These are phyloP conservation scores for Colletotrichum melonis DNA, from an alignment of 2,329 filamentous ascomycete species.

Conservation along the genomic window DNA sequence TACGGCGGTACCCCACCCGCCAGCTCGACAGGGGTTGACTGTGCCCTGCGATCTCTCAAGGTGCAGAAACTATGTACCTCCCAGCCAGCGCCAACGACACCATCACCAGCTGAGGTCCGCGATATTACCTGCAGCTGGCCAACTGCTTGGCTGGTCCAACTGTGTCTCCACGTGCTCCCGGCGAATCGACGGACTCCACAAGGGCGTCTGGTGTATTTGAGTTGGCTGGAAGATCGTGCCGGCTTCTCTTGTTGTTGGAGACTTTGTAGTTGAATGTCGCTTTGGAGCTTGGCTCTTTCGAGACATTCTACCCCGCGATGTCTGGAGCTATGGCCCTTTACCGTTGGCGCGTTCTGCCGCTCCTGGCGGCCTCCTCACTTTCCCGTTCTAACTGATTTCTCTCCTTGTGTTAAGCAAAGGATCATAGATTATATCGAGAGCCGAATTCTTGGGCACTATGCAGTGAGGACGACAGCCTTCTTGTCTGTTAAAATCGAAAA, in stretches of 20 bases:
- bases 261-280: background rate
- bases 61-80: background rate
- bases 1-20: background rate
- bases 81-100: background rate
- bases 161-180: slow-evolving; percentile 1
- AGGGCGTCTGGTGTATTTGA: background rate
- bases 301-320: background rate
- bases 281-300: background rate
- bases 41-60: background rate
- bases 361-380: background rate
- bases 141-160: background rate
- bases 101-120: background rate
- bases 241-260: background rate
- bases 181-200: background rate
- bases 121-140: background rate
- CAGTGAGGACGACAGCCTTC: no score
- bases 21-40: slow-evolving; percentile 7
- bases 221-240: background rate
- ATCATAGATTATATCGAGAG: no score
- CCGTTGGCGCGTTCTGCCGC: background rate
- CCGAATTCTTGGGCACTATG: no score
- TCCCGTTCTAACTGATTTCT: background rate
- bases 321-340: background rate
- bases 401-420: background rate
- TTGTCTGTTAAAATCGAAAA: no score